Base-by-base conservation (phyloP, 495 filamentous ascomycete genomes). In the Bryoglossum gracile region DNA sequence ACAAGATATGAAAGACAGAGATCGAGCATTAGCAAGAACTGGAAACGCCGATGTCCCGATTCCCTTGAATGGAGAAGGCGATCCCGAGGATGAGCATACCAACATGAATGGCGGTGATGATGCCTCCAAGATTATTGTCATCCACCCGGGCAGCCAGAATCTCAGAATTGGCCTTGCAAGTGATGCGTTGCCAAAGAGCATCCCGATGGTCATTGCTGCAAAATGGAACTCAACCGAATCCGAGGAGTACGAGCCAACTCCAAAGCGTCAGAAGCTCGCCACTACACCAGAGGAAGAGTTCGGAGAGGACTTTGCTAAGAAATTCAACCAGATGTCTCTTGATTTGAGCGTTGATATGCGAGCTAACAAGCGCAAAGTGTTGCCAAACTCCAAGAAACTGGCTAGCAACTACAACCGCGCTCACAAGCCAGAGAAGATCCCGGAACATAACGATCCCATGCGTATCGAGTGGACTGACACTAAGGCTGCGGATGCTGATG, bases 141-240 rank as follows among this genome's bases (percentile, higher is more conserved):
- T 98, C 46, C 92, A 98, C 62, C 77, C 91, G n/a, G 92, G 92
- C n/a, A 95, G 89, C 60, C 92, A 98, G 68, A 97, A 97, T 50
- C 65, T 97, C 45, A 76, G 92, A 25, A 88, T 98, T 52, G 92
- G 92, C 0, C 74, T 96, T 39, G 87, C 91, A 4, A 96, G 86
- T 59, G 92, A 98, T 71, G 92, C 90, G 17, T 66, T 98, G 25
- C 92, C 92, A 0, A 95, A 90, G 66, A 91, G 86, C 2, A 75
- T 97, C 23, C 94, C 94, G 3, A 97, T 94, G 86, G 80, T 85
- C 0, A 86, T 96, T 57, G 92, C 90, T 9, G 78, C 83, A 46
- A 86, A 80, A 58, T 84, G 82, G 55, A 60, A 68, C 16, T 76
- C 77, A 44, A 89, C 77, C 44, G 92, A 98, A 63, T 84, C 82